Base-by-base conservation (phyloP, 768 basidiomycete species). In the Rhodotorula babjevae region DNA sequence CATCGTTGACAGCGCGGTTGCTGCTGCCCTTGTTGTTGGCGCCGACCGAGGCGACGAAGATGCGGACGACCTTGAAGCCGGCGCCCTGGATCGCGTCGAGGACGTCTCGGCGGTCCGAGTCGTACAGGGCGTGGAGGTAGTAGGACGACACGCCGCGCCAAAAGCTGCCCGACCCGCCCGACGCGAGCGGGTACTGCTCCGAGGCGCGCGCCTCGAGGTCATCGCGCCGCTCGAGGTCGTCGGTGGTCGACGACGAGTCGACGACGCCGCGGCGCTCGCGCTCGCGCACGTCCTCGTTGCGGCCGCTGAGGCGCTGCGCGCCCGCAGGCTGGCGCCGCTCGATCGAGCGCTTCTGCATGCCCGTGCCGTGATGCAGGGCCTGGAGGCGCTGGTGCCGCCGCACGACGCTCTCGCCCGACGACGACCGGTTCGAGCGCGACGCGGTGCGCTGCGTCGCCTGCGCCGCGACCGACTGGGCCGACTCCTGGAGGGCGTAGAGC, bases 121-220 rank as follows among this genome's bases (percentile, higher is more conserved):
- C 63, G 36, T 55, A 42, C 19, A 78, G 36, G 12, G 78, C 67
- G 53, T 71, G 70, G 33, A 79, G 69, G 71, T 78, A 79, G 73
- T 79, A 79, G 12, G 68, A 69, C 31, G 76, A 77, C n/a, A 75
- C 79, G 52, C 79, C 78, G 46, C 62, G 63, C 62, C 67, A 77
- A 52, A 53, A 67, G 56, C 59, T 71, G 47, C 1, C 53, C 27
- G 27, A 19, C 7, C 40, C 40, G 40, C 27, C 46, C n/a, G 63
- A 29, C n/a, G 40, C 9, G 42, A 56, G 46, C 21, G 21, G 23
- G 56, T 44, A 58, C 56, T 56, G 53, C 50, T 42, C 18, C n/a
- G 31, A 50, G 10, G 58, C 58, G 3, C 58, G 47, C 8, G 49
- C 36, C 50, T 52, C 49, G 25, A 59, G 36, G 15, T 67, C 66